A percentile compares a stretch with the other conserved stretches of the same genome.
These are phyloP conservation scores for Plasmodium inui DNA, from an alignment of 169 alveolate genomes.

Conservation along the genomic window DNA sequence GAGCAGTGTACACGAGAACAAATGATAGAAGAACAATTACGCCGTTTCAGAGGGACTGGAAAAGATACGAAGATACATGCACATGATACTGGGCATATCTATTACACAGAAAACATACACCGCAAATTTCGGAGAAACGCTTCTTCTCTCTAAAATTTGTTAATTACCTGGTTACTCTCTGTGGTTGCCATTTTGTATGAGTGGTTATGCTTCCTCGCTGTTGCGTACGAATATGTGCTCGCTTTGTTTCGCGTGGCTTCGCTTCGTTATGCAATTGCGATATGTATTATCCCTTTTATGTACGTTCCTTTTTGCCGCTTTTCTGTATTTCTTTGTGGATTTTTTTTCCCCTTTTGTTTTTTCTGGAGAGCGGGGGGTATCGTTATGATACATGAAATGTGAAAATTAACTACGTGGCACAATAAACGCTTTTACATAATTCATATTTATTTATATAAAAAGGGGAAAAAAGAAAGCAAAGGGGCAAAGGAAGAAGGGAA, in stretches of 20 bases:
- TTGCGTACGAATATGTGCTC: neutral
- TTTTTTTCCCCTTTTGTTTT: neutral
- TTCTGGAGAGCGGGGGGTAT: neutral
- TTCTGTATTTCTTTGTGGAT: neutral
- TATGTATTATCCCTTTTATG: neutral
- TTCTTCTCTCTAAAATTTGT: neutral
- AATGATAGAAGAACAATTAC: neutral
- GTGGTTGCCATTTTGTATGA: conserved; percentile 58
- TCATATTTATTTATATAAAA: conserved; percentile 2
- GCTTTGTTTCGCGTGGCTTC: neutral
- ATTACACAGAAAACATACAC: neutral
- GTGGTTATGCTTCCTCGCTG: neutral
- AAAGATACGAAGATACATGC: neutral
- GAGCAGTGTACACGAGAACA: neutral
- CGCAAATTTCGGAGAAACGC: neutral
- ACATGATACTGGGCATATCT: neutral
- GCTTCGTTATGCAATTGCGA: neutral
- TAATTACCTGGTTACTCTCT: conserved; percentile 62
- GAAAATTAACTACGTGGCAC: neutral
- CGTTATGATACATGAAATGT: neutral
- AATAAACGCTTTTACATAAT: neutral
- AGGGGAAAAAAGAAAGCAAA: neutral
- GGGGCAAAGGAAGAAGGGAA: neutral
- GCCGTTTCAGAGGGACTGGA: neutral
- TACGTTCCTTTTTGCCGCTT: neutral